A percentile compares a stretch with the other conserved stretches of the same genome.
These are phyloP conservation scores for Umbellularia californica DNA, from an alignment of 164 flowering plant genomes.

Conservation along the genomic window DNA sequence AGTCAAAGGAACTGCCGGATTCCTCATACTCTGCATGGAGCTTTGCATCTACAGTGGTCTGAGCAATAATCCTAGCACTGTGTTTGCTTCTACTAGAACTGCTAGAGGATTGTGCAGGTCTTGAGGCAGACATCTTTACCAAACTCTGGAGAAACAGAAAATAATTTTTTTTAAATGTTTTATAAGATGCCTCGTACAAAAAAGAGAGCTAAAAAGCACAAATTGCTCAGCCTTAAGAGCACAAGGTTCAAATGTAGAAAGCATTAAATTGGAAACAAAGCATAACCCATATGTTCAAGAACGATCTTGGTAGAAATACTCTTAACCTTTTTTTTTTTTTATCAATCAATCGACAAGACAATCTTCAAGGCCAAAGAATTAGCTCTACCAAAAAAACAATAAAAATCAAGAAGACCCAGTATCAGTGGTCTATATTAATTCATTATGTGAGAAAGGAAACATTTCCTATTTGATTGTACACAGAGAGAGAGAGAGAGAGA, in stretches of 20 bases:
- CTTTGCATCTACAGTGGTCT: constrained; percentile 87
- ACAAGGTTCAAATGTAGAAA: neutral
- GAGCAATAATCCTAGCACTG: constrained; percentile 77
- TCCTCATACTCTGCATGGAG: constrained; percentile 85
- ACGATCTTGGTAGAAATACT: neutral
- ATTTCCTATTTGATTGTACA: neutral
- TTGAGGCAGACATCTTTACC: constrained; percentile 56
- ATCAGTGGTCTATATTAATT: neutral
- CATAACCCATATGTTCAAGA: neutral
- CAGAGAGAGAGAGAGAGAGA: neutral
- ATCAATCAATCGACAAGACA: neutral
- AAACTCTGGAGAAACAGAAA: neutral
- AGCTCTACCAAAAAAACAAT: neutral
- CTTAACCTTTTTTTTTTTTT: neutral
- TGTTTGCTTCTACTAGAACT: constrained; percentile 60
- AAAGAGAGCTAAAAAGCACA: neutral
- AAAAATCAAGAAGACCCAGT: neutral
- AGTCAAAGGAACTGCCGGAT: constrained; percentile 81
- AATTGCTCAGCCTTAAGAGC: neutral
- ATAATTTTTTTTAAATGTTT: neutral
- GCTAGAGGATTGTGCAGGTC: constrained; percentile 52
- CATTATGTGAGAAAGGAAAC: neutral
- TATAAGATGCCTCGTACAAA: neutral
- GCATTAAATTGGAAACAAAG: no score
- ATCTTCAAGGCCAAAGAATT: neutral